Evolutionary conservation across 345 rosid species (phyloP).

Genomic region (Citrus australasica): DNA sequence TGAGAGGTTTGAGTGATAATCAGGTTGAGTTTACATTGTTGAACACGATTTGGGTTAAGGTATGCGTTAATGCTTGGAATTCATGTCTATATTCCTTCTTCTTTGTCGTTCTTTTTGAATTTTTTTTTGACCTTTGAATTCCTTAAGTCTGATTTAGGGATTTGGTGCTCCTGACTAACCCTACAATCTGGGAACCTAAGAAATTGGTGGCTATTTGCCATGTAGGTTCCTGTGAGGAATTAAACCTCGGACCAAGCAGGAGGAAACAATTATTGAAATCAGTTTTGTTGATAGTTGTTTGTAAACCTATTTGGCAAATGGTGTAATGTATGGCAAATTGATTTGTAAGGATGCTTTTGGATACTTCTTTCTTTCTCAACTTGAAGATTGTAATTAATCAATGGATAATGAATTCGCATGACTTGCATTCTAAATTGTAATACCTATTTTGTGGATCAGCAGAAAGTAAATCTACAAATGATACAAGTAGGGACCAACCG

Average conservation of each 20-base stretch:
- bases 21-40: background rate
- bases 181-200: background rate
- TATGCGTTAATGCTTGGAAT: background rate
- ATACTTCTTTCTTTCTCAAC: background rate
- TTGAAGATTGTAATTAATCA: background rate
- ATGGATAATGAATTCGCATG: background rate
- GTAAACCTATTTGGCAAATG: background rate
- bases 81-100: background rate
- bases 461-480: slow-evolving; percentile 72
- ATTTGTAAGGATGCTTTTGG: background rate
- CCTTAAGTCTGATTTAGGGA: background rate
- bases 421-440: slow-evolving; percentile 12
- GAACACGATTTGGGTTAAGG: background rate
- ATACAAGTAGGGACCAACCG: slow-evolving; percentile 71
- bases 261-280: background rate
- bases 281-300: background rate
- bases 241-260: background rate
- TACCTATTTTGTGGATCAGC: slow-evolving; percentile 25
- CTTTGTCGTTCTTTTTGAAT: too few species aligned
- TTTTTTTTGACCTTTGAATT: background rate
- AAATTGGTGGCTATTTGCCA: background rate
- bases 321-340: background rate
- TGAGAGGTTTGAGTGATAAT: background rate
- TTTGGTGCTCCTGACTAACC: background rate
- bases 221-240: background rate